Base-by-base conservation (phyloP, 345 rosid species). In the Melastoma malabathricum region DNA sequence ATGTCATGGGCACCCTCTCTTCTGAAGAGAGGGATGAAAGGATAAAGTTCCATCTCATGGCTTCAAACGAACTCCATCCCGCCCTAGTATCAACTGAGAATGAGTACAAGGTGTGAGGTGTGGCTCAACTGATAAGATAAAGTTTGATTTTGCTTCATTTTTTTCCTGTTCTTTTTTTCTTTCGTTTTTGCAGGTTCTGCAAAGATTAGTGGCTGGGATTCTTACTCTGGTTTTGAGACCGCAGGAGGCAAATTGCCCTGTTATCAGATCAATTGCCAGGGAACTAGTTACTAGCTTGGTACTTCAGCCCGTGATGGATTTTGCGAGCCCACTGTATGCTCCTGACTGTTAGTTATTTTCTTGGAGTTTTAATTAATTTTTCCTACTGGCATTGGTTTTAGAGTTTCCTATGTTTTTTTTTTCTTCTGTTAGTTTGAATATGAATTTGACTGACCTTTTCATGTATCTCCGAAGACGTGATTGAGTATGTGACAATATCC, bases 241-340 rank as follows among this genome's bases (percentile, higher is more conserved):
- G 17, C 83, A 83, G 59, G 99, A 93, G 81, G 89, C 89, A 73
- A 92, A 93, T 57, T 79, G 81, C 61, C 96, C 94, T 62, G 68
- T 93, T 47, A 94, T 93, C 70, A 80, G 86, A 56, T 72, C 94
- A 15, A 79, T 93, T 57, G 90, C 99, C 69, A 74, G 95, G 65
- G 99, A 93, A 73, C 75, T 93, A 22, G 81, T 93, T 46, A 88
- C 99, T 67, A 88, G 97, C 80, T 71, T 88, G 76, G 88, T 93
- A 52, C 18, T 88, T 72, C 95, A 83, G 72, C 99, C 97, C 60
- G 66, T 93, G 55, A 45, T 88, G 86, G 69, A 72, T 72, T 79
- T 93, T 29, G 94, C 88, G 41, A 79, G 75, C 76, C 94, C 99
- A 20, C 74, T 31, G 97, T 93, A 78, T 75, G 94, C 72, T 62